These are phyloP conservation scores for Pyrenochaeta sp. DNA, from an alignment of 2,329 filamentous ascomycete species.

Conservation along the genomic window DNA sequence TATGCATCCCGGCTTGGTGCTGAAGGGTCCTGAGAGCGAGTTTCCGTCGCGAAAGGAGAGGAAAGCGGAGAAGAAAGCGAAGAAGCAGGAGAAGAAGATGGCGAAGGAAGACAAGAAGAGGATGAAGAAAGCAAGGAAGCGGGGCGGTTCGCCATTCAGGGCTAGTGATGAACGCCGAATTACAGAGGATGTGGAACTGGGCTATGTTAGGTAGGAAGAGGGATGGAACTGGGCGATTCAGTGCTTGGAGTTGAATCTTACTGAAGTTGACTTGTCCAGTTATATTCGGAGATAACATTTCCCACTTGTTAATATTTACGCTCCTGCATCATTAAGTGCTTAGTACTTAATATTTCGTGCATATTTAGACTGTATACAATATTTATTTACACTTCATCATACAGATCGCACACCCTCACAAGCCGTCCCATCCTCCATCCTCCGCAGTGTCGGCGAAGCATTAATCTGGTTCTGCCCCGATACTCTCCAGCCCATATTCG, in stretches of 20 bases:
- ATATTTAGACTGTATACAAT: too few species aligned
- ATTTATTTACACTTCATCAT: conserved; percentile 5
- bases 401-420: too few species aligned
- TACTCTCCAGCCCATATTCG: conserved; percentile 24
- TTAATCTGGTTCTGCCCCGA: conserved; percentile 16
- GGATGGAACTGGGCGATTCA: too few species aligned
- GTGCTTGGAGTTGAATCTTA: too few species aligned
- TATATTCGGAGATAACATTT: too few species aligned
- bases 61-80: conserved; percentile 31
- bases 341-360: too few species aligned
- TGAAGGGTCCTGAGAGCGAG: conserved; percentile 33
- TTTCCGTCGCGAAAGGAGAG: conserved; percentile 35
- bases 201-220: too few species aligned
- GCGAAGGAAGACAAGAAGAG: conserved; percentile 24
- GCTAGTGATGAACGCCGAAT: neutral
- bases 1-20: conserved; percentile 32
- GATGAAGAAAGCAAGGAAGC: conserved; percentile 15
- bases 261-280: too few species aligned
- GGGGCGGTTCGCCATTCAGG: neutral
- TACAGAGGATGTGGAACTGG: neutral
- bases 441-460: conserved; percentile 9
- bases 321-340: too few species aligned
- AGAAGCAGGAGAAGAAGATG: conserved; percentile 25
- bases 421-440: too few species aligned
- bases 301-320: too few species aligned